Base-by-base conservation (phyloP, 75 land plant species). In the Ceratopteris richardii region DNA sequence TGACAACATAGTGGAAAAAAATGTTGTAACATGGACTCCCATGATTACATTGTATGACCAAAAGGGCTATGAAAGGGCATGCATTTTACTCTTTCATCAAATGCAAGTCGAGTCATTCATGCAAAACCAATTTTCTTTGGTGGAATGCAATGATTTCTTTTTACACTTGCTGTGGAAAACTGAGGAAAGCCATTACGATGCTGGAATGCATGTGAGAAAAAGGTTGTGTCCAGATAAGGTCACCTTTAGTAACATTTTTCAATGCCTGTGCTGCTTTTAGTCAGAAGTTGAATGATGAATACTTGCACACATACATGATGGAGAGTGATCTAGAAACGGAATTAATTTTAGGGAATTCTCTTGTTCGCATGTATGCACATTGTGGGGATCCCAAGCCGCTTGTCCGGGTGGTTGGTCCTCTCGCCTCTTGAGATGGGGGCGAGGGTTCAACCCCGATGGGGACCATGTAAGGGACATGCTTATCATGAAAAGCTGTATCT, bases 1-100 rank as follows among this genome's bases (percentile, higher is more conserved):
- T 29, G 77, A 58, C 5, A 18, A 22, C 61, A 68, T 74, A 61
- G 9, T 59, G 4, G 57, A 50, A 20, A 56, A 62, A 42, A 74
- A 68, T 68, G 71, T 74, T 16, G 61, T 68, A 44, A 44, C 70
- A 17, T 74, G 77, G 72, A 74, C 70, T 10, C 22, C 61, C 26
- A 36, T 74, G 25, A 63, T 74, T 1, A 52, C 62, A 19, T 64
- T 64, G 16, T 74, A 59, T 29, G 62, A 18, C 20, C 44, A 31
- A 18, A 56, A 68, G 36, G 61, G 62, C 14, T 24, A 16, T 13
- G 18, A 0, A 3, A 30, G 17, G 29, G 19, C 29, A 23, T 66
- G 44, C 10, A 12, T 68, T 23, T 19, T 20, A 19, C 29, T 58
- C 17, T 74, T 74, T 62, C 43, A 39, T 1, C 57, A 63, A 48